Percentiles rank a stretch among this genome's conserved stretches.
Evolutionary conservation across 768 basidiomycete species (phyloP).

Genomic region (Coprinopsis sp.): DNA sequence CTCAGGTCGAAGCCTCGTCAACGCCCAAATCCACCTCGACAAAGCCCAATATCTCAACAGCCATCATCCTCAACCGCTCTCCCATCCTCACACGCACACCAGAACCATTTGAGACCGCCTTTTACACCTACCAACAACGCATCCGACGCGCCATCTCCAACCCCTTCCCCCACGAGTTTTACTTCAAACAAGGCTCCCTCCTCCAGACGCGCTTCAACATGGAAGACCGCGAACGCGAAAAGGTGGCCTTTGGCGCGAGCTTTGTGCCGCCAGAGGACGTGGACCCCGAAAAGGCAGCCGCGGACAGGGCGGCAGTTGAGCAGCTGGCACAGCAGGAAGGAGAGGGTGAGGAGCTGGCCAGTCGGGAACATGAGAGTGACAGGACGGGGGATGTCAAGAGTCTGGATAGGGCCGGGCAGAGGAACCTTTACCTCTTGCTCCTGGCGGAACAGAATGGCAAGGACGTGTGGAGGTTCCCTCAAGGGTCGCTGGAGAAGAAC

Average conservation of each 20-base stretch:
- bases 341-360: constrained; percentile 57
- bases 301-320: constrained; percentile 55
- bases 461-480: constrained; percentile 78
- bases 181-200: constrained; percentile 88
- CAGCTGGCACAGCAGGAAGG: constrained; percentile 55
- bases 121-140: constrained; percentile 78
- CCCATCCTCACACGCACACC: constrained; percentile 72
- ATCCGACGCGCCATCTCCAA: constrained; percentile 83
- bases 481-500: constrained; percentile 53
- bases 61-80: constrained; percentile 74
- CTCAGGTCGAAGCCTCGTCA: constrained; percentile 28
- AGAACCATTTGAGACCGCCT: constrained; percentile 71
- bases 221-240: constrained; percentile 71
- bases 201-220: constrained; percentile 75
- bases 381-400: constrained; percentile 56
- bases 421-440: constrained; percentile 87
- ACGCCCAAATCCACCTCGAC: constrained; percentile 19
- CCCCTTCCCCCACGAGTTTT: constrained; percentile 86
- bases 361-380: constrained; percentile 62
- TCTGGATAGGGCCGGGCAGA: constrained; percentile 75
- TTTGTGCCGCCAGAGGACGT: constrained; percentile 47
- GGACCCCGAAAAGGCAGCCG: constrained; percentile 41
- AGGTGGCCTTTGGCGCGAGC: constrained; percentile 63
- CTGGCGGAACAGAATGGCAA: constrained; percentile 45
- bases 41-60: constrained; percentile 43